Conservation (phyloP, 495 filamentous ascomycete genomes). For the Aspergillus olivimuriae region DNA sequence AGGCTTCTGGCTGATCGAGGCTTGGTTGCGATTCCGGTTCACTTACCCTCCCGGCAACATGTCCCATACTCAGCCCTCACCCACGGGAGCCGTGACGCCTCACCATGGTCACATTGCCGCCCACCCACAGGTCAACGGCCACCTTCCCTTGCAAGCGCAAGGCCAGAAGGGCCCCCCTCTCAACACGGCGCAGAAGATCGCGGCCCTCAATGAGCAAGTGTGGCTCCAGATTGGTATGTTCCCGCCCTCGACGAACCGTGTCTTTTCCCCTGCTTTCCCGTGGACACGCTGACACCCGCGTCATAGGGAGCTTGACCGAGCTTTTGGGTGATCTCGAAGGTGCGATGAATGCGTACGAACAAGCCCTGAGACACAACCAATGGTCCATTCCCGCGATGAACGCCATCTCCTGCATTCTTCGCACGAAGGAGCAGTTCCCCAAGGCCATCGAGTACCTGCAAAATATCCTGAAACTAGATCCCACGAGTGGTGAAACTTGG, state of each 20-base stretch:
- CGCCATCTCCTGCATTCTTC: slow-evolving; percentile 81
- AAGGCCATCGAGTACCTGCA: slow-evolving; percentile 92
- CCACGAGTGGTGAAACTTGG: slow-evolving; percentile 90
- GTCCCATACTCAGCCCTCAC: slow-evolving; percentile 49
- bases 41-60: slow-evolving; percentile 16
- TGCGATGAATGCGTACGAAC: slow-evolving; percentile 81
- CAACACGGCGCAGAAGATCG: slow-evolving; percentile 54
- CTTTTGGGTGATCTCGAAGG: slow-evolving; percentile 82
- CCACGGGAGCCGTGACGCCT: slow-evolving; percentile 42
- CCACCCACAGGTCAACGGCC: slow-evolving; percentile 47
- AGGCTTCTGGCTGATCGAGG: background rate
- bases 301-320: slow-evolving; percentile 74
- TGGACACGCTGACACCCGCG: too few species aligned
- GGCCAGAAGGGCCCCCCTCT: slow-evolving; percentile 43
- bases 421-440: slow-evolving; percentile 87
- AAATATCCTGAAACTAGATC: slow-evolving; percentile 84
- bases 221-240: slow-evolving; percentile 88
- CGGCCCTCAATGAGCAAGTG: slow-evolving; percentile 71
- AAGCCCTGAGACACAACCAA: slow-evolving; percentile 77
- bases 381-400: slow-evolving; percentile 93
- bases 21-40: slow-evolving; percentile 7
- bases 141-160: slow-evolving; percentile 47
- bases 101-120: slow-evolving; percentile 44
- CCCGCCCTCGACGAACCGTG: background rate
- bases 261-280: background rate